phyloP scores from a whole-genome alignment of 768 basidiomycete species.

The Cyclocybe aegerita region DNA sequence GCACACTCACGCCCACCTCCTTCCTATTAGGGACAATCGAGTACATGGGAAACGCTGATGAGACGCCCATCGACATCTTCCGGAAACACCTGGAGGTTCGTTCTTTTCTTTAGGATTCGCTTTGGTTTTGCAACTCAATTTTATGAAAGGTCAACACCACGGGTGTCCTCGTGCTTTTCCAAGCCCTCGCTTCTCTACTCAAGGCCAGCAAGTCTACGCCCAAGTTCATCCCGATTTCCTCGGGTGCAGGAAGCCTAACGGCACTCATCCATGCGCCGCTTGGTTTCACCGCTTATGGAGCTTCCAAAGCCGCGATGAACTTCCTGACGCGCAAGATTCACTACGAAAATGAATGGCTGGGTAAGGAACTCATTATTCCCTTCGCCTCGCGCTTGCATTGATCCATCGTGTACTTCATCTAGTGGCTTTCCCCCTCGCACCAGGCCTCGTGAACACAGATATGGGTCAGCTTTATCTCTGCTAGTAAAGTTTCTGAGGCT shows the following conservation, averaged over 20 bases:
- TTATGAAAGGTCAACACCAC: not conserved
- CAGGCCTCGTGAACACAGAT: not conserved
- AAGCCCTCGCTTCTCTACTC: not conserved
- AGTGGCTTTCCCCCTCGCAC: not conserved
- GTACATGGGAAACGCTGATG: not conserved
- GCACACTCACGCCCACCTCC: not conserved
- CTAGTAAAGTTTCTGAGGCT: not conserved
- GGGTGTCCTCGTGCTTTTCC: not conserved
- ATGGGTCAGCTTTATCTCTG: not conserved
- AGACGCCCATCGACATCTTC: not conserved
- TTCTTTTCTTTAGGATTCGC: not conserved
- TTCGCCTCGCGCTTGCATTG: too few species aligned
- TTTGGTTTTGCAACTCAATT: not conserved
- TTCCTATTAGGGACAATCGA: not conserved
- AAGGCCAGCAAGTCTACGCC: not conserved
- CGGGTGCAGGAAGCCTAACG: conserved; percentile 1
- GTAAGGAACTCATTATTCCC: not conserved
- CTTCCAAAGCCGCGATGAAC: not conserved
- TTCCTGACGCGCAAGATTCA: not conserved
- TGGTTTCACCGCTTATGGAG: not conserved
- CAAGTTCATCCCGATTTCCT: not conserved
- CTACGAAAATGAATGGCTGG: not conserved
- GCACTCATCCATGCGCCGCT: not conserved
- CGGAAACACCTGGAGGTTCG: not conserved
- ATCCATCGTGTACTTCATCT: not conserved